Evolutionary conservation across 768 basidiomycete species (phyloP), one percentile per base, ranked within the genome.

Genomic region (Amanita molliuscula): DNA sequence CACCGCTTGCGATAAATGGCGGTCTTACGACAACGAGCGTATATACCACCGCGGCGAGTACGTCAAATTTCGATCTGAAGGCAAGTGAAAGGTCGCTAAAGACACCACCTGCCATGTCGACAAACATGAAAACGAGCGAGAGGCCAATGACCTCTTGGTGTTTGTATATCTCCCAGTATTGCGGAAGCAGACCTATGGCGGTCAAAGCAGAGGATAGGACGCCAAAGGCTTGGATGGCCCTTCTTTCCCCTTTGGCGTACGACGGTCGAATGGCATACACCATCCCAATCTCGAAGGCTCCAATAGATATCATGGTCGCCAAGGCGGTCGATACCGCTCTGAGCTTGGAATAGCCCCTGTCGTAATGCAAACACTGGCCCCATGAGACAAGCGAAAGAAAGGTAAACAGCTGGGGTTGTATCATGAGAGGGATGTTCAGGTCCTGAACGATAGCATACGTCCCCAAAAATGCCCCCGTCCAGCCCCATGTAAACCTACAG

Each of bases 111-210:
- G 79, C 59, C 48, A 81, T 70, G 58, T 92, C 88, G 45, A 90
- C 70, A 7, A 64, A 55, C 67, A 90, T 81, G 66, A 90, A 89
- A 6, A 69, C 37, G 38, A 84, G 65, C 0, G 82, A 85, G 46
- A 92, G 78, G 6, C 88, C 88, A 20, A 77, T 58, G 34, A 84
- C 81, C 54, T 80, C 75, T 54, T 69, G 70, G 56, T 72, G 69
- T 53, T 76, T 75, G 64, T 75, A 83, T 40, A 91, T 89, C 59
- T 89, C 85, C 61, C 73, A 79, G 57, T 83, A 90, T 61, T 91
- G 88, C 0, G 88, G 69, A 29, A 71, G 57, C 16, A 75, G 57
- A 1, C 63, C 76, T 10, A 73, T 58, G 10, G 77, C 69, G 34
- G 89, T 71, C 15, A 87, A 57, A 6, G 81, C 67, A 0, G 81